Conservation (phyloP, 78 protist species). For the Dictyostelium brefeldianum region DNA sequence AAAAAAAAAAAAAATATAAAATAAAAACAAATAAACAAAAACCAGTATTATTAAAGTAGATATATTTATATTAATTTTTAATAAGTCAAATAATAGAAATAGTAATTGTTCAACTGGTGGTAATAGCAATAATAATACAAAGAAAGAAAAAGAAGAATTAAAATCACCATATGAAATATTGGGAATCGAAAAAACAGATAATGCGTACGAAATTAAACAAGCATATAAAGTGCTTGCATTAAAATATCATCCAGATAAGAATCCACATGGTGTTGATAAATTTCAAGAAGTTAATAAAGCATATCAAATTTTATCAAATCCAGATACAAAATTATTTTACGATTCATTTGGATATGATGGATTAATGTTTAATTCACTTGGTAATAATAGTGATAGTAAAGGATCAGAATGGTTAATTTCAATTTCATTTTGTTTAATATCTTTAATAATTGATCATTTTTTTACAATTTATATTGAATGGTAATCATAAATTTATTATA, state of each 20-base stretch:
- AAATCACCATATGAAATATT: constrained; percentile 66
- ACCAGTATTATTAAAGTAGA: no score
- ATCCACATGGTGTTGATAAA: constrained; percentile 56
- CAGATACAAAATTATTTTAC: constrained; percentile 56
- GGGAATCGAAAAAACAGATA: constrained; percentile 68
- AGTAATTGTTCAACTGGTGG: not conserved
- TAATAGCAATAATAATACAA: not conserved
- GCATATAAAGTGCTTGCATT: constrained; percentile 83
- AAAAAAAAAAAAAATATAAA: not conserved
- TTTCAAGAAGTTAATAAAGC: constrained; percentile 76
- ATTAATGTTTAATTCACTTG: constrained; percentile 55
- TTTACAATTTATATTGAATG: constrained; percentile 54
- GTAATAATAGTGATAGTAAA: constrained; percentile 6
- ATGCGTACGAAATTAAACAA: constrained; percentile 78
- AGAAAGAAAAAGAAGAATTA: constrained; percentile 13
- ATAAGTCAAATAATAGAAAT: not conserved
- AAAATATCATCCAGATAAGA: constrained; percentile 87
- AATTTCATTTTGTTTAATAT: constrained; percentile 19
- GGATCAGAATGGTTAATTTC: constrained; percentile 60
- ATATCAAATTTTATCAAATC: constrained; percentile 66
- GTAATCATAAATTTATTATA: not conserved
- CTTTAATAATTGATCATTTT: constrained; percentile 50
- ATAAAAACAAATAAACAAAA: not conserved
- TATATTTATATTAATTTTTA: not conserved
- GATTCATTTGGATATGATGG: constrained; percentile 78